Percentiles rank a stretch among this genome's conserved stretches.
Evolutionary conservation across 441 rosid species (phyloP).

Genomic region (Daphne laureola): DNA sequence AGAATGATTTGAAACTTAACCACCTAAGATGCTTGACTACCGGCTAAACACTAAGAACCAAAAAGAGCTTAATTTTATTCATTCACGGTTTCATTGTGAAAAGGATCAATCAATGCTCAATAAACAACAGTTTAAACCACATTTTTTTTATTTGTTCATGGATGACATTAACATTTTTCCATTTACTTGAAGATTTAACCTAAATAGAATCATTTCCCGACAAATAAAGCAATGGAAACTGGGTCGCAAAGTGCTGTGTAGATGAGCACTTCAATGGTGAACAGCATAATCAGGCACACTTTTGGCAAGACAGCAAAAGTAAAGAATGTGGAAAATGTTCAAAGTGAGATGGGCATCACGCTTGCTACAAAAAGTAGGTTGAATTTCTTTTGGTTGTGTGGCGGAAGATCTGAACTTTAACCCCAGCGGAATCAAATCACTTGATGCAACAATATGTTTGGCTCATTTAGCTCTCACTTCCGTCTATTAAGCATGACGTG

Average conservation of each 20-base stretch:
- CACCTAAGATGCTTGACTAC: not conserved
- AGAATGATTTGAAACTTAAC: not conserved
- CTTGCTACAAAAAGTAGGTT: constrained; percentile 19
- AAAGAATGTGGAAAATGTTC: constrained; percentile 10
- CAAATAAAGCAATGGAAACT: constrained; percentile 11
- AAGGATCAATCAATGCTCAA: not conserved
- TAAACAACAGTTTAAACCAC: not conserved
- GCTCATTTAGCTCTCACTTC: no score
- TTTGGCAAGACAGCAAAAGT: constrained; percentile 11
- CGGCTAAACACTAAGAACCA: not conserved
- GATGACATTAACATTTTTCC: constrained; percentile 12
- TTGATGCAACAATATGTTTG: no score
- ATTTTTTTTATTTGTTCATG: constrained; percentile 3
- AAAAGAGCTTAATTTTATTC: not conserved
- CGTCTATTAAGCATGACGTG: no score
- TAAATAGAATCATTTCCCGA: constrained; percentile 4
- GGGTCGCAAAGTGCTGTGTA: constrained; percentile 10
- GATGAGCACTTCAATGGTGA: constrained; percentile 15
- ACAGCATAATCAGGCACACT: constrained; percentile 23
- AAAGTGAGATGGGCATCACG: constrained; percentile 12
- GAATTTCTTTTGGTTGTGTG: constrained; percentile 7
- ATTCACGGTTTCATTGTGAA: not conserved
- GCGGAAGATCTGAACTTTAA: no score
- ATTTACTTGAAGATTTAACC: constrained; percentile 2
- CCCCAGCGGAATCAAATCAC: no score